phyloP scores from a whole-genome alignment of 1,284 basidiomycete species.

The Hymenochaete sp. region DNA sequence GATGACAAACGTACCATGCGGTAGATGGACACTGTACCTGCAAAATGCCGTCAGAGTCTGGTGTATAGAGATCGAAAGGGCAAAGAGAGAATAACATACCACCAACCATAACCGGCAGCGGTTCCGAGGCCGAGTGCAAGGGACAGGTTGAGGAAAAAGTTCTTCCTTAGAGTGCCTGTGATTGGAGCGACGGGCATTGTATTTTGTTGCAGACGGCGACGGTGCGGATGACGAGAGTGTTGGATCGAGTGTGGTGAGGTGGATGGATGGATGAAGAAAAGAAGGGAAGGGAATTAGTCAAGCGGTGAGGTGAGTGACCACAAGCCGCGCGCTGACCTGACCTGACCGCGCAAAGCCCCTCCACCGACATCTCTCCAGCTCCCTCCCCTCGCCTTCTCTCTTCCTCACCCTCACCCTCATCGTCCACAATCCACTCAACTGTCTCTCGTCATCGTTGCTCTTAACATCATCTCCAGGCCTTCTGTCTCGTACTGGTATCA shows the following conservation, averaged over 20 bases:
- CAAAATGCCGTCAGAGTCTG: conserved; percentile 17
- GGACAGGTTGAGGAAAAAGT: conserved; percentile 73
- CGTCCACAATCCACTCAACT: neutral
- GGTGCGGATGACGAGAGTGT: conserved; percentile 5
- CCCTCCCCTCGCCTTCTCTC: conserved; percentile 7
- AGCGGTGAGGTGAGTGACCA: conserved; percentile 3
- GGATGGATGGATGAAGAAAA: conserved; percentile 26
- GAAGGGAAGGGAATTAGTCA: conserved; percentile 31
- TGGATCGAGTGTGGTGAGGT: neutral
- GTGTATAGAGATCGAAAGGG: conserved; percentile 13
- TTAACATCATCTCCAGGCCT: conserved; percentile 3
- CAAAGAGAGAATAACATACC: conserved; percentile 43
- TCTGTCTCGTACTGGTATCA: neutral
- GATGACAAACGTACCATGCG: conserved; percentile 45
- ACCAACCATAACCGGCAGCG: conserved; percentile 65
- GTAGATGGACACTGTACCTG: conserved; percentile 78
- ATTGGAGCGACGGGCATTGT: conserved; percentile 77
- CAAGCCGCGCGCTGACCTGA: neutral
- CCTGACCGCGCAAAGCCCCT: neutral
- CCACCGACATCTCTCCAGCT: neutral
- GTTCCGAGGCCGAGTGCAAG: conserved; percentile 65
- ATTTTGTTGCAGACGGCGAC: conserved; percentile 17
- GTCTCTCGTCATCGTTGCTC: neutral
- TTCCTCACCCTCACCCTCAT: conserved; percentile 1
- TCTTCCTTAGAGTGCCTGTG: conserved; percentile 82